Conservation (phyloP, 2,329 filamentous ascomycete species). For the Leptographium lundbergii region DNA sequence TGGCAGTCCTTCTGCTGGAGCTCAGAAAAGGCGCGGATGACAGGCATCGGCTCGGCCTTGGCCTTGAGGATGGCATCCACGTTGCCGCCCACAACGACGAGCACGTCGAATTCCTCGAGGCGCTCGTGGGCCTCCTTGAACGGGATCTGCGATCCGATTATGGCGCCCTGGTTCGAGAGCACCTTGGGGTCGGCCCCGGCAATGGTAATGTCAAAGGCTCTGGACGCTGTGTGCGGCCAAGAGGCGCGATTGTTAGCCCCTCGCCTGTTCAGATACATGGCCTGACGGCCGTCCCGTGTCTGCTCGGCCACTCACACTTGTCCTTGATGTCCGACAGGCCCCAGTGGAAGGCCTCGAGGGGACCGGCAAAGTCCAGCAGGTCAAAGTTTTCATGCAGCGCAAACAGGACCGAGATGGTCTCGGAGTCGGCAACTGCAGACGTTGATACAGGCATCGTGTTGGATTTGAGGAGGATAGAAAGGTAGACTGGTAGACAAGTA, state of each 20-base stretch:
- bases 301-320: conserved; percentile 27
- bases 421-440: conserved; percentile 41
- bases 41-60: conserved; percentile 53
- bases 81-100: conserved; percentile 66
- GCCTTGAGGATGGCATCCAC: conserved; percentile 50
- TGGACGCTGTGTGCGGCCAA: conserved; percentile 26
- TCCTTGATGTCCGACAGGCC: conserved; percentile 42
- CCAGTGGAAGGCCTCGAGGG: conserved; percentile 36
- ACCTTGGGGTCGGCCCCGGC: conserved; percentile 40
- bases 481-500: background rate
- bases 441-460: conserved; percentile 45
- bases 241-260: conserved; percentile 1
- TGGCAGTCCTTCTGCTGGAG: conserved; percentile 67
- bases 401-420: conserved; percentile 48
- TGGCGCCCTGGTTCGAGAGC: conserved; percentile 49
- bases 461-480: conserved; percentile 11
- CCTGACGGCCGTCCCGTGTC: background rate
- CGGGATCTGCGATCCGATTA: conserved; percentile 61
- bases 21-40: conserved; percentile 67
- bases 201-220: conserved; percentile 47
- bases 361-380: conserved; percentile 44
- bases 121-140: conserved; percentile 66
- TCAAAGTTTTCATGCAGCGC: conserved; percentile 48
- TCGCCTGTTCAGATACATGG: too few relatives aligned
- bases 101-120: conserved; percentile 64